A percentile compares a stretch with the other conserved stretches of the same genome.
phyloP scores from a whole-genome alignment of 129 eudicot genomes.

The carrot (Daucus carota) region DH1_v3.0 NC_030381.2:5811001-5811500 shows the following conservation, averaged over 20 bases:
- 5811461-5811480: constrained; percentile 90
- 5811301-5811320: constrained; percentile 77
- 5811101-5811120: neutral
- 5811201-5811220: neutral
- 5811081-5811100: no score
- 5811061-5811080: no score
- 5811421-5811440: constrained; percentile 64
- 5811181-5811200: neutral
- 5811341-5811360: constrained; percentile 57
- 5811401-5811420: constrained; percentile 88
- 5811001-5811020: no score
- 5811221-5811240: neutral
- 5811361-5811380: constrained; percentile 68
- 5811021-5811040: no score
- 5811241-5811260: neutral
- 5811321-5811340: constrained; percentile 72
- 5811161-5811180: neutral
- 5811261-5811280: constrained; percentile 4
- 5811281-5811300: constrained; percentile 27
- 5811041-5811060: no score
- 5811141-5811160: neutral
- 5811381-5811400: constrained; percentile 64
- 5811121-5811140: neutral
- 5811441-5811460: constrained; percentile 62
- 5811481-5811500: constrained; percentile 82